These are phyloP conservation scores for Populus ilicifolia DNA, from an alignment of 345 rosid species.

Conservation along the genomic window DNA sequence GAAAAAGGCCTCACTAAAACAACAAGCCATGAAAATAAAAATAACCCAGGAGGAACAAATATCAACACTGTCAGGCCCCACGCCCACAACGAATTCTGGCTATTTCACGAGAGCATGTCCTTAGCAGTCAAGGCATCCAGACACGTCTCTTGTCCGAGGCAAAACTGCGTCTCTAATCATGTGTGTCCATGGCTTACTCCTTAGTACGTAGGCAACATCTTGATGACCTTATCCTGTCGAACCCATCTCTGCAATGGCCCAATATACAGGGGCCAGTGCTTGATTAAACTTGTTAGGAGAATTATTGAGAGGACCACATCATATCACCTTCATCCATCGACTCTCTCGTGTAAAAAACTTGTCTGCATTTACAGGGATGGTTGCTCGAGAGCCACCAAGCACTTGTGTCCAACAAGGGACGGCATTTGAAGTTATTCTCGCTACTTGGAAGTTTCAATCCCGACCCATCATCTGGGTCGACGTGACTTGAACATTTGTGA, in stretches of 20 bases:
- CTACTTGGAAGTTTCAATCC: no score
- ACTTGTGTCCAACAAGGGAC: background rate
- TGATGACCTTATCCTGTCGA: background rate
- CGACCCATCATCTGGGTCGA: no score
- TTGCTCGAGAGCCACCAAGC: background rate
- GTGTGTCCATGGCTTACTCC: background rate
- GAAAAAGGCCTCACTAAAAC: no score
- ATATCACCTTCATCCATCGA: background rate
- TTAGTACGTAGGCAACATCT: background rate
- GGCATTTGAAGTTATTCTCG: no score
- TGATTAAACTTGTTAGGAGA: background rate
- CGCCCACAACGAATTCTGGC: no score
- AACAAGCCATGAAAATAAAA: no score
- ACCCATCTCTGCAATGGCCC: background rate
- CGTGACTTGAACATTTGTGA: no score
- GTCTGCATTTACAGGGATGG: background rate
- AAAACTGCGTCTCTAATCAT: background rate
- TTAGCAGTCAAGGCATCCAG: no score
- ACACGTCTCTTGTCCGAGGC: no score
- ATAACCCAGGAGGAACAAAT: no score
- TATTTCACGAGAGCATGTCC: no score
- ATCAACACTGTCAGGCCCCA: no score
- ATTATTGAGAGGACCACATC: constrained; percentile 14
- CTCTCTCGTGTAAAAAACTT: background rate
- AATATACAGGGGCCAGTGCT: background rate